A percentile compares a stretch with the other conserved stretches of the same genome.
Evolutionary conservation across 2,329 filamentous ascomycete genomes (phyloP).

Genomic region (Colletotrichum filicis): DNA sequence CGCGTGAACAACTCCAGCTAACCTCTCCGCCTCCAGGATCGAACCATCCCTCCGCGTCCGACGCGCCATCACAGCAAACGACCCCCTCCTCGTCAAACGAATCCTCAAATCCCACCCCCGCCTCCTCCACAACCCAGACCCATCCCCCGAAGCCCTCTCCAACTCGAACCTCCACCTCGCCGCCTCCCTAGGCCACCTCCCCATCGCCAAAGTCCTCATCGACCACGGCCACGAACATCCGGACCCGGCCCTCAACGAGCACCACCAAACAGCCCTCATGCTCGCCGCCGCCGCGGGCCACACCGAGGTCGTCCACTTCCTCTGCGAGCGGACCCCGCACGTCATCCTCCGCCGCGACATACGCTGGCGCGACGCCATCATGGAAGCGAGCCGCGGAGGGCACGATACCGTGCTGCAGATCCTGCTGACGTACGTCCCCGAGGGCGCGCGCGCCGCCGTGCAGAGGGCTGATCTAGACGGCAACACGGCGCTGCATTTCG

Average conservation of each 20-base stretch:
- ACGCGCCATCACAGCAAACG: conserved; percentile 82
- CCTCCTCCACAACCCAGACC: conserved; percentile 83
- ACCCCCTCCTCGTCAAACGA: conserved; percentile 77
- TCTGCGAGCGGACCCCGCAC: conserved; percentile 72
- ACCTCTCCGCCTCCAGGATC: conserved; percentile 66
- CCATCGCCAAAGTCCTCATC: conserved; percentile 77
- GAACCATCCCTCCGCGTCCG: conserved; percentile 81
- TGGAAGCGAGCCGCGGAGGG: conserved; percentile 70
- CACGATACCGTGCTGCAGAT: conserved; percentile 75
- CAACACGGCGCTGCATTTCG: conserved; percentile 91
- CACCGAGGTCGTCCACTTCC: conserved; percentile 77
- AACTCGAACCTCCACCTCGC: conserved; percentile 89
- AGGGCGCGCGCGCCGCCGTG: conserved; percentile 64
- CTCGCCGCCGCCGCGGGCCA: conserved; percentile 77
- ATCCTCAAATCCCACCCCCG: conserved; percentile 79
- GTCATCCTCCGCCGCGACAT: conserved; percentile 74
- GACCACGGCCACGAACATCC: conserved; percentile 79
- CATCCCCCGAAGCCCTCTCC: conserved; percentile 72
- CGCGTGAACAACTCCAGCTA: conserved; percentile 4
- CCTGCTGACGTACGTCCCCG: conserved; percentile 69
- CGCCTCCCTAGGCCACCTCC: conserved; percentile 75
- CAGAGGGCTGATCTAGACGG: conserved; percentile 74
- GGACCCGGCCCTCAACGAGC: conserved; percentile 80
- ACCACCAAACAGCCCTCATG: conserved; percentile 85
- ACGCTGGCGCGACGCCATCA: conserved; percentile 77